phyloP scores from a whole-genome alignment of 1,284 basidiomycete genomes.

The Cystobasidium pallidum region DNA sequence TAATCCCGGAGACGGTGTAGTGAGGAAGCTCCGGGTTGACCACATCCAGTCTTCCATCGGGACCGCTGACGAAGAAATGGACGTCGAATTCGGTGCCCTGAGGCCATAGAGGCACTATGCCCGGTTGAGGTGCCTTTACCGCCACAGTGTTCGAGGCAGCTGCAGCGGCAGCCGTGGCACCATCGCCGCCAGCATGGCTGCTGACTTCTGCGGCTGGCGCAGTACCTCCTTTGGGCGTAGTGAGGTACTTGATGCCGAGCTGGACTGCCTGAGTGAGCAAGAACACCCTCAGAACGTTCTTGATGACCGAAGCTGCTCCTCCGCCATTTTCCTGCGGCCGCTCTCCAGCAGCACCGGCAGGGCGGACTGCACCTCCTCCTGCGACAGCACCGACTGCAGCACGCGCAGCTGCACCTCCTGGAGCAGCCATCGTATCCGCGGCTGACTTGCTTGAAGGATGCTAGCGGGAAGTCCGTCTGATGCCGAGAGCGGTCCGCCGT shows the following conservation, averaged over 20 bases:
- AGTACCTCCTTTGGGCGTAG: neutral
- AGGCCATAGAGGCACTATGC: slow-evolving; percentile 56
- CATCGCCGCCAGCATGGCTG: neutral
- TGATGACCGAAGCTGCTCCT: slow-evolving; percentile 23
- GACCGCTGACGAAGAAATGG: slow-evolving; percentile 70
- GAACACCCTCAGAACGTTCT: slow-evolving; percentile 33
- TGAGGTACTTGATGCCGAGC: slow-evolving; percentile 40
- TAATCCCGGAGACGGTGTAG: slow-evolving; percentile 79
- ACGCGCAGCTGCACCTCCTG: slow-evolving; percentile 25
- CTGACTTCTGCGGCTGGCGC: neutral
- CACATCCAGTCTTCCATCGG: slow-evolving; percentile 61
- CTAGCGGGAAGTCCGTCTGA: neutral
- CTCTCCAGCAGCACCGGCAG: slow-evolving; percentile 24
- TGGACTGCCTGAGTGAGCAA: slow-evolving; percentile 34
- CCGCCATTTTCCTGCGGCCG: slow-evolving; percentile 19
- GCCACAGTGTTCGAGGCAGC: neutral
- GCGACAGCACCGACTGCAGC: slow-evolving; percentile 19
- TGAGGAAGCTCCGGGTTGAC: slow-evolving; percentile 64
- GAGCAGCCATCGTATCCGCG: neutral
- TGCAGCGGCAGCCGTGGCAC: slow-evolving; percentile 5
- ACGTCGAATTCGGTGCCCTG: slow-evolving; percentile 61
- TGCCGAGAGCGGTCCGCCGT: too few relatives aligned
- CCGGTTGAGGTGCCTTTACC: slow-evolving; percentile 12
- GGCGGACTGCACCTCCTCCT: neutral
- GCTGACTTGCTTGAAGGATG: neutral